These are phyloP conservation scores for Candida ortonii DNA, from an alignment of 805 yeast species.

Conservation along the genomic window DNA sequence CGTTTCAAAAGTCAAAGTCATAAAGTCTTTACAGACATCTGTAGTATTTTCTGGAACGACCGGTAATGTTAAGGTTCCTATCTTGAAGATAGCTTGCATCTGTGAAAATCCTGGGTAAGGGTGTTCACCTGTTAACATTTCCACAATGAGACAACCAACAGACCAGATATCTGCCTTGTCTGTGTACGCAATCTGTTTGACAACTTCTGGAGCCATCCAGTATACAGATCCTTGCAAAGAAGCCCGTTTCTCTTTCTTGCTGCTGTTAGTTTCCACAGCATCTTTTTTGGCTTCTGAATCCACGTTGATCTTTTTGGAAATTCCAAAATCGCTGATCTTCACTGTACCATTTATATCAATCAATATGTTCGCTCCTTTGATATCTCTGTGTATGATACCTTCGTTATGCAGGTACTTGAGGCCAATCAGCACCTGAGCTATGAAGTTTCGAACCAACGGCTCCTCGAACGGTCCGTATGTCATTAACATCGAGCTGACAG, in stretches of 20 bases:
- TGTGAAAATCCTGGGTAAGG: constrained; percentile 94
- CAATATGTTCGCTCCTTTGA: constrained; percentile 62
- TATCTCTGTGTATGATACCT: constrained; percentile 60
- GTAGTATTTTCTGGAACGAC: constrained; percentile 74
- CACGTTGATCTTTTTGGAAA: constrained; percentile 49
- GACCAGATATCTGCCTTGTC: constrained; percentile 97
- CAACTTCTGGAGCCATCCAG: constrained; percentile 99
- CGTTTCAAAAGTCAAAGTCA: constrained; percentile 64
- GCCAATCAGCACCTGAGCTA: constrained; percentile 54
- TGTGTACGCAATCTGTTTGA: constrained; percentile 87
- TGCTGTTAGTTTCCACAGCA: constrained; percentile 37
- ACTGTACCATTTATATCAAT: constrained; percentile 60
- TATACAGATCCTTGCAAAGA: constrained; percentile 92
- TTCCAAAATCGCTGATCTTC: constrained; percentile 64
- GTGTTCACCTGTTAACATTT: constrained; percentile 94
- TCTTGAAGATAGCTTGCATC: constrained; percentile 94
- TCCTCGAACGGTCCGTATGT: constrained; percentile 64
- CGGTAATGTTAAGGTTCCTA: constrained; percentile 84
- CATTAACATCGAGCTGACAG: constrained; percentile 51
- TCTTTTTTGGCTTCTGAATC: constrained; percentile 24
- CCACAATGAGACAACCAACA: constrained; percentile 88
- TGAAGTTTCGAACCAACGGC: constrained; percentile 52
- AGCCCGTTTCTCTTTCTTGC: constrained; percentile 54
- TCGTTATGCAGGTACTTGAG: constrained; percentile 54
- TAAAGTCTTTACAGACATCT: constrained; percentile 62